A percentile compares a stretch with the other conserved stretches of the same genome.
These are phyloP conservation scores for Talaromyces rugulosus DNA, from an alignment of 2,329 filamentous ascomycete species.

Conservation along the genomic window DNA sequence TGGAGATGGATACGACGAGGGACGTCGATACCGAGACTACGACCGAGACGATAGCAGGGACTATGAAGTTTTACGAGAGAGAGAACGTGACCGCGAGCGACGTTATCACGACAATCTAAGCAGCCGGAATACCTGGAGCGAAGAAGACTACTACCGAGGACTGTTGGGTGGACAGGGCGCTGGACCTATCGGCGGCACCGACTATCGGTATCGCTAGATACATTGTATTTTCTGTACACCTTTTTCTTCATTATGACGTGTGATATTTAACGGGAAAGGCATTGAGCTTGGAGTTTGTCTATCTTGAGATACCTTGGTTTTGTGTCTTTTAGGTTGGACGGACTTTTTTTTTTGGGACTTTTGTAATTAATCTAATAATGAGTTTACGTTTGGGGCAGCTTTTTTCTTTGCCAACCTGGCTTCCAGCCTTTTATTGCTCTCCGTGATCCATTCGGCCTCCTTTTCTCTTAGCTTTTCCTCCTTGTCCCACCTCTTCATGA, in stretches of 20 bases:
- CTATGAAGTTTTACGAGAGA: conserved; percentile 24
- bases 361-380: not conserved
- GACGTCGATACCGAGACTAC: conserved; percentile 25
- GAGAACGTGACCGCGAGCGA: conserved; percentile 27
- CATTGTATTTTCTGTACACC: not conserved
- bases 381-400: not conserved
- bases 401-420: conserved; percentile 3
- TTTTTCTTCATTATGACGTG: not conserved
- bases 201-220: conserved; percentile 16
- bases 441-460: conserved; percentile 27
- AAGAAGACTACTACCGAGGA: conserved; percentile 39
- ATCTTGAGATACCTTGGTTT: conserved; percentile 2
- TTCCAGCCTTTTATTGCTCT: conserved; percentile 23
- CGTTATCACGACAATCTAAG: conserved; percentile 23
- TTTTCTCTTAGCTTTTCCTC: conserved; percentile 39
- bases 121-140: conserved; percentile 26
- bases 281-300: conserved; percentile 22
- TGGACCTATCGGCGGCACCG: conserved; percentile 17
- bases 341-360: not conserved
- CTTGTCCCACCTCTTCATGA: conserved; percentile 27
- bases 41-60: conserved; percentile 22
- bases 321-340: not conserved
- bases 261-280: conserved; percentile 5
- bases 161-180: conserved; percentile 26
- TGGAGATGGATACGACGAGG: conserved; percentile 19